Base-by-base conservation (phyloP, 345 rosid species). In the Gossypium sturtianum region DNA sequence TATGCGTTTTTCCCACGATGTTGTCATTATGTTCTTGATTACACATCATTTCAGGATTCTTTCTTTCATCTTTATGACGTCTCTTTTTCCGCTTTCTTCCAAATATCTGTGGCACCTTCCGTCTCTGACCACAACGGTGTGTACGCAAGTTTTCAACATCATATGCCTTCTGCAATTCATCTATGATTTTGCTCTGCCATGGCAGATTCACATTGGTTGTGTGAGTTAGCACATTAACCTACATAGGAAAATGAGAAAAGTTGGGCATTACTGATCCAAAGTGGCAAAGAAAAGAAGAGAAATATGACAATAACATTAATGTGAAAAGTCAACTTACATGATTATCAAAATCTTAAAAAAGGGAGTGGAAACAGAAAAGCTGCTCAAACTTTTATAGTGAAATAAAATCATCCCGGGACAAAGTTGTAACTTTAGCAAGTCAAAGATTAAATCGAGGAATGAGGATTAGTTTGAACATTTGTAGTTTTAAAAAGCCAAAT, bases 171-270 rank as follows among this genome's bases (percentile, higher is more conserved):
- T 80, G 80, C 34, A 84, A 61, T 45, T 54, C 71, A 67, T 75
- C 70, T 60, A 84, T 80, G n/a, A 66, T 73, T 80, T 74, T 77
- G 12, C 49, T 73, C 74, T 80, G 88, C 83, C 79, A 70, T 17
- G 62, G 52, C 7, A 80, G 80, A 63, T 83, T 79, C 72, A 83
- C 88, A 64, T 83, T 78, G 41, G 79, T 75, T 58, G 75, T 76
- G 56, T 87, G 90, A 29, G 88, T 85, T 73, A 87, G 80, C 48
- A 87, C 83, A 77, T 87, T 87, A 49, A 87, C 87, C 90, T 85
- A 73, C 34, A 82, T 75, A 59, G 49, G 56, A 17, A 54, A 58
- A 9, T 57, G 51, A 19, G 47, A 60, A 65, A 47, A 47, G 15
- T 71, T 20, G 13, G 7, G 23, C 1, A 63, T 20, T 56, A 41